phyloP scores from a whole-genome alignment of 2,329 filamentous ascomycete genomes.

The Exophiala viscosa region DNA sequence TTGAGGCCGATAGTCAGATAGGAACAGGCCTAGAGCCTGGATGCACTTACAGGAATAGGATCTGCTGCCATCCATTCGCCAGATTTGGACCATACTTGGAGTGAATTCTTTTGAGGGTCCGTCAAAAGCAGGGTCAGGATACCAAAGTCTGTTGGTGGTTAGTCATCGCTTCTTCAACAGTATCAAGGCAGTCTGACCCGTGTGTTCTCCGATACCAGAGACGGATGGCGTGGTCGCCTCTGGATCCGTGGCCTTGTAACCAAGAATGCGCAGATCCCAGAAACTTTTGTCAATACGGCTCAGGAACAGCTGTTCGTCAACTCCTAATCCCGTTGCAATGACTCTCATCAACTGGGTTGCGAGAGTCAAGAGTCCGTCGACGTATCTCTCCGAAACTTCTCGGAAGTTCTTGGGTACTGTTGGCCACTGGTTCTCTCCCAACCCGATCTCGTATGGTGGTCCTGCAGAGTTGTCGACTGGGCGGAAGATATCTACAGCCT shows the following conservation, averaged over 20 bases:
- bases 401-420: constrained; percentile 2
- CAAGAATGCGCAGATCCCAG: constrained; percentile 23
- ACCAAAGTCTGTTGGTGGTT: constrained; percentile 16
- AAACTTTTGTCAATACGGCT: constrained; percentile 18
- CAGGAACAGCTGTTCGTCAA: constrained; percentile 18
- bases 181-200: constrained; percentile 1
- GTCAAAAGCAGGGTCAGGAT: constrained; percentile 23
- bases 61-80: constrained; percentile 20
- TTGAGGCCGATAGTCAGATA: background rate
- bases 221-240: background rate
- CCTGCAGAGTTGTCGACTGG: constrained; percentile 5
- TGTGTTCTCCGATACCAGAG: constrained; percentile 17
- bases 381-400: constrained; percentile 13
- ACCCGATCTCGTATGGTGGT: constrained; percentile 13
- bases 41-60: constrained; percentile 12
- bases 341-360: constrained; percentile 14
- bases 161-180: background rate
- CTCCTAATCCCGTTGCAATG: constrained; percentile 17
- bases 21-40: too few species aligned
- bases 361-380: constrained; percentile 7
- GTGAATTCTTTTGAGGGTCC: constrained; percentile 16
- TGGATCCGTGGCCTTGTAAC: constrained; percentile 6
- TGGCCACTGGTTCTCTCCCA: constrained; percentile 18
- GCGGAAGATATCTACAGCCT: constrained; percentile 17
- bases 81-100: constrained; percentile 18